Evolutionary conservation across 2,329 filamentous ascomycete species (phyloP), one percentile per base, ranked within the genome.

Genomic region (Ceratocystis eucalypticola): DNA sequence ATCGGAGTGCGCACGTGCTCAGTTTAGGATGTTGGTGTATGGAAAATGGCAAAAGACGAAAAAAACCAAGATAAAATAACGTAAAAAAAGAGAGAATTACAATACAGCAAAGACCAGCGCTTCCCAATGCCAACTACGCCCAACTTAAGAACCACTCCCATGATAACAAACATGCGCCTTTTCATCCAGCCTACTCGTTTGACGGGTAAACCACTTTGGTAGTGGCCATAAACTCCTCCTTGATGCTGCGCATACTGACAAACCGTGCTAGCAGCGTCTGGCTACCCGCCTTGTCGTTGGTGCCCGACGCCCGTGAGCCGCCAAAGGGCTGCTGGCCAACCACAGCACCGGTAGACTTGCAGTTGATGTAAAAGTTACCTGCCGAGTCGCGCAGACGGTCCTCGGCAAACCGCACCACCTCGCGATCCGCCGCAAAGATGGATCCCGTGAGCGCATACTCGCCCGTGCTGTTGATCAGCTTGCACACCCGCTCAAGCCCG

Each of bases 281-380:
- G 72, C 84, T 87, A 45, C 86, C 86, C 17, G 86, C 85, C 80
- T 89, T 89, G 76, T 89, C 87, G 73, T 89, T 88, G 25, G 86
- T 89, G 30, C 86, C 86, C 69, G 83, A 86, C 5, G 84, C 85
- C 69, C 87, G 79, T 12, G 84, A 81, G 65, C 86, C 86, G 25
- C 86, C 86, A 73, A 89, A 89, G 3, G 86, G 83, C 77, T 89
- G 86, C 77, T 89, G 87, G 15, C 85, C 86, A 6, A 88, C 86
- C 28, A 89, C 85, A 17, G 86, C 86, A 48, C 86, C 87, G 1
- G 86, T 89, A 75, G 84, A 87, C 82, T 92, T 92, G 79, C 86
- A 88, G 78, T 92, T 93, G 76, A 93, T 81, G 77, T 93, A 93
- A 74, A 92, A 92, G 79, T 93, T 93, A 53, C 89, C 89, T 0